Evolutionary conservation across 1,284 basidiomycete genomes (phyloP).

Genomic region (Ceratobasidium sp.): DNA sequence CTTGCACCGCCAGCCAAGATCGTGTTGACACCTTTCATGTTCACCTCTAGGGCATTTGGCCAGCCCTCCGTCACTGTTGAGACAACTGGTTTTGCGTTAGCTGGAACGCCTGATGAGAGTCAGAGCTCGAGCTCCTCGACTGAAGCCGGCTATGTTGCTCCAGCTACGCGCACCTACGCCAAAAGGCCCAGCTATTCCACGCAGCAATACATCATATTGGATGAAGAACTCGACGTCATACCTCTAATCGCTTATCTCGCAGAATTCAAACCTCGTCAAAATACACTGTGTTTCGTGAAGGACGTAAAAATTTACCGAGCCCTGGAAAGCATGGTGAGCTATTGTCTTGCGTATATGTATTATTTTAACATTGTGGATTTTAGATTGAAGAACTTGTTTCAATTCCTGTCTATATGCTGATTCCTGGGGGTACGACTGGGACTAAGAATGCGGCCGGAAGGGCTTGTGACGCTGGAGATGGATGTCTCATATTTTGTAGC

Average conservation of each 20-base stretch:
- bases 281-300: slow-evolving; percentile 8
- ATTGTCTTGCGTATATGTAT: neutral
- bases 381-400: neutral
- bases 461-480: neutral
- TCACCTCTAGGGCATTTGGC: no score
- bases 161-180: neutral
- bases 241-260: slow-evolving; percentile 9
- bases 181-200: neutral
- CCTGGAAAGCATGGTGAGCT: neutral
- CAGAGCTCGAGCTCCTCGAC: no score
- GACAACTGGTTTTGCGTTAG: no score
- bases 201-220: neutral
- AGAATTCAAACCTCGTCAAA: neutral
- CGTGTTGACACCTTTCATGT: no score
- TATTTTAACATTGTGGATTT: neutral
- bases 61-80: no score
- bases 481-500: neutral
- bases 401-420: neutral
- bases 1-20: no score
- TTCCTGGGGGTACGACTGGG: neutral
- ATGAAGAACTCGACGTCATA: slow-evolving; percentile 19
- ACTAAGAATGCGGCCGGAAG: neutral
- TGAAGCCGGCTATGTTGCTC: neutral
- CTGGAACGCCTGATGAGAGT: no score
- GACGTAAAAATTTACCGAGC: neutral